phyloP scores from a whole-genome alignment of 345 rosid species.

The Salix purpurea region DNA sequence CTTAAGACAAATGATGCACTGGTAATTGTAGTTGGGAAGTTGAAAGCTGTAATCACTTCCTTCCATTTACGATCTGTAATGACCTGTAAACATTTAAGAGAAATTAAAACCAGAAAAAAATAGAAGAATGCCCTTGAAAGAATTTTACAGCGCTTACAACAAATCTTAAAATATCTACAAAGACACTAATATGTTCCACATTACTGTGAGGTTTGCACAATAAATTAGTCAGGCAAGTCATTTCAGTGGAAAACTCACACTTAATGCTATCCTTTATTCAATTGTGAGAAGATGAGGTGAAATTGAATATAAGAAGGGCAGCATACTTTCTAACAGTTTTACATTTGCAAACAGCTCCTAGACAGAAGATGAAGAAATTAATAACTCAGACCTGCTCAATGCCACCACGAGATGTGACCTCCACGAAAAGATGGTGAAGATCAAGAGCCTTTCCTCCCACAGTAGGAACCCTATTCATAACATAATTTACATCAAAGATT shows the following conservation, averaged over 20 bases:
- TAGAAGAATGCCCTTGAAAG: not conserved
- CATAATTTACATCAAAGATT: not conserved
- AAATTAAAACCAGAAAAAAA: not conserved
- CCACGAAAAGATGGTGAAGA: slow-evolving; percentile 74
- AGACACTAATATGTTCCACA: not conserved
- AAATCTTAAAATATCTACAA: not conserved
- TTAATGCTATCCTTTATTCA: not conserved
- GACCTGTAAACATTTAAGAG: slow-evolving; percentile 43
- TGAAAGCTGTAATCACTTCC: slow-evolving; percentile 69
- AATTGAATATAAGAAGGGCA: not conserved
- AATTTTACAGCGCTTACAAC: too few species aligned
- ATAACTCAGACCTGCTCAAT: slow-evolving; percentile 50
- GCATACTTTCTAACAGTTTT: too few species aligned
- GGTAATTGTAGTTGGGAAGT: slow-evolving; percentile 76
- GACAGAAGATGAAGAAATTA: not conserved
- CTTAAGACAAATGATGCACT: slow-evolving; percentile 81
- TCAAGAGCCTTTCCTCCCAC: slow-evolving; percentile 79
- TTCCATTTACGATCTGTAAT: slow-evolving; percentile 77
- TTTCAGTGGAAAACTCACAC: not conserved
- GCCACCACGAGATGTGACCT: slow-evolving; percentile 92
- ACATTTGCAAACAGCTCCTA: too few species aligned
- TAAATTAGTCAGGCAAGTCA: not conserved
- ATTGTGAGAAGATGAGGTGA: not conserved
- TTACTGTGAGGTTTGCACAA: not conserved
- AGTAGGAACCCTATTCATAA: slow-evolving; percentile 59